Base-by-base conservation (phyloP, 2,329 filamentous ascomycete genomes). In the Colletotrichum costaricense region DNA sequence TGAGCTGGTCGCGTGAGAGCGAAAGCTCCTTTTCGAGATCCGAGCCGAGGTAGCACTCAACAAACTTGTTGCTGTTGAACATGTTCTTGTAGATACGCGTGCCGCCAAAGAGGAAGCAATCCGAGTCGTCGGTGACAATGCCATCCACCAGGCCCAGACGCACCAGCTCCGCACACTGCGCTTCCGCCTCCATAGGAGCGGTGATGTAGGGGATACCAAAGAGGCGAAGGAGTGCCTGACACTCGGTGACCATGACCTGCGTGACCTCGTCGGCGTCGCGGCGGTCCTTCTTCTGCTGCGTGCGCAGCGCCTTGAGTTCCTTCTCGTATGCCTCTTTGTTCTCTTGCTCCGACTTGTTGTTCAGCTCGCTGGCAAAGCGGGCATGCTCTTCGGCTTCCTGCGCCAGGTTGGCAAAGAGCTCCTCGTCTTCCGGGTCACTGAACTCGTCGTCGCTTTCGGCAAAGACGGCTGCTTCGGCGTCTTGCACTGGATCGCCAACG, bases 21-120 rank as follows among this genome's bases (percentile, higher is more conserved):
- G 94, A 94, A 75, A 98, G 93, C 78, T 99, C 97, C 77, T 93
- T 93, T 78, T 97, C 94, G 0, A 99, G 87, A 79, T 99, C 97
- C 0, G 86, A 87, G 2, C 92, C 85, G 11, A 99, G 89, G 80
- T 98, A 99, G 83, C 97, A 98, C 84, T 99, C 97, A 55, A 99
- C 97, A 78, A 95, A 97, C 81, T 99, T 99, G 82, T 97, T 97
- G 78, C 95, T 93, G 83, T 98, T 99, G 87, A 99, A 99, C 95
- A 99, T 97, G 86, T 99, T 99, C 83, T 99, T 99, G 88, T 99
- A 99, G 26, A 99, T 93, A 22, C 96, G 89, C 0, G 95, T 99
- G 49, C 97, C 97, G 22, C 97, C 97, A 81, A 99, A 99, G 1
- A 99, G 89, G 79, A 99, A 99, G 0, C 93, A 97, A 85, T 99